Base-by-base conservation (phyloP, 2,329 filamentous ascomycete species). In the Coleophoma eucalyptorum region DNA sequence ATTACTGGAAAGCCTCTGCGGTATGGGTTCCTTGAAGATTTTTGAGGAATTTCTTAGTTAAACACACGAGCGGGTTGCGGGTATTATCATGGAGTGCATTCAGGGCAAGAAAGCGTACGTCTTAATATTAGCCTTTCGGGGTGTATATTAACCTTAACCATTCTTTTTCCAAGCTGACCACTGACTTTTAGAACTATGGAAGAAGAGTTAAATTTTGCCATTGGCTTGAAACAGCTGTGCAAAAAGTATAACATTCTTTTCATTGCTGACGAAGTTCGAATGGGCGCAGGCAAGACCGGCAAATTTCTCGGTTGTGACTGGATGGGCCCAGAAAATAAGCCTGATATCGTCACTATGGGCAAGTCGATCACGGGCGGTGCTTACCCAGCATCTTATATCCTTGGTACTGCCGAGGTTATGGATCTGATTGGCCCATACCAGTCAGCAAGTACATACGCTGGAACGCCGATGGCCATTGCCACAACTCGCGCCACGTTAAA, bases 241-340 rank as follows among this genome's bases (percentile, higher is more conserved):
- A 42, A 44, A 16, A 45, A 44, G 16, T 42, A 45, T 16, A 44
- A 49, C 32, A 32, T 49, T 13, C 37, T 49, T 37, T 61, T 59
- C 51, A 59, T 62, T 21, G 56, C 59, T 5, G 59, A 62, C 20
- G 59, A 62, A 41, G 52, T 61, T n/a, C 57, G 57, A 18, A 52
- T 52, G 52, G 59, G 59, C 11, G 46, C 46, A n/a, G 51, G 52
- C 33, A 61, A 61, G 53, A 62, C 59, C 4, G 59, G 59, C 31
- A 62, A 59, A 45, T 57, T 58, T 21, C 49, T 62, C 16, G 51
- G 53, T 41, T 51, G 40, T 11, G 52, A 62, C n/a, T 56, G 53
- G 45, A 37, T 56, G 42, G 60, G 60, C 11, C 42, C 54, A 3
- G 59, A 60, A 33, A 50, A 52, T 37, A 58, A 56, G 43, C 60